Evolutionary conservation across 2,329 filamentous ascomycete species (phyloP), one percentile per base, ranked within the genome.

Genomic region (Malbranchea zuffiana): DNA sequence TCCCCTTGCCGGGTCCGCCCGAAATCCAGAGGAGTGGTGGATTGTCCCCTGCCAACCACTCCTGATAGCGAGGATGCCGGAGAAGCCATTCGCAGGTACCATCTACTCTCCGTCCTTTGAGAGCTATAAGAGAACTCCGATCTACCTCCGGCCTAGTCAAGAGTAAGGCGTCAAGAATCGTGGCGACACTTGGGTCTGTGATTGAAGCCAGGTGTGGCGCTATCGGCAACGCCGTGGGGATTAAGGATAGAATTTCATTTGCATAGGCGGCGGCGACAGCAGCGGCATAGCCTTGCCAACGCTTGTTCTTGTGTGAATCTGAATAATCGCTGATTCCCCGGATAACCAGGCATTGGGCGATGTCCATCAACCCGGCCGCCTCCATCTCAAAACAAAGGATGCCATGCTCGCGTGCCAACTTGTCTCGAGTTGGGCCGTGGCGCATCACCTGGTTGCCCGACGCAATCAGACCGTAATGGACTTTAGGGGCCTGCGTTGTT

Each of bases 1-100:
- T 53, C 6, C 50, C 50, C 41, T 48, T 50, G 34, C 50, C 50
- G 37, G 50, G 47, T 13, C 47, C 46, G 10, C 50, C 50, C 12
- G 38, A 46, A 24, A 53, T 45, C 47, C 50, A 52, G 29, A 53
- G 49, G 7, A 50, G 42, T 13, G 35, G 42, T 31, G 23, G 27
- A 32, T 39, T 27, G 5, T 16, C 3, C 18, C 33, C 27, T 32
- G 23, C 23, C 30, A 48, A 29, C 48, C 47, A 50, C 26, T 41
- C 36, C 38, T 38, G 39, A 41, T 48, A 50, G 8, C 13, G 13
- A 11, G 33, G 28, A 38, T 50, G 29, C 17, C 38, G 35, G 20
- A 34, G 32, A 15, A 51, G 28, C 48, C 47, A 51, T 45, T 50
- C 46, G 32, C 48, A 50, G n/a, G 48, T 50, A 15, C 45, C 44